phyloP scores from a whole-genome alignment of 805 yeast genomes.

The Kurtzmaniella cleridarum region DNA sequence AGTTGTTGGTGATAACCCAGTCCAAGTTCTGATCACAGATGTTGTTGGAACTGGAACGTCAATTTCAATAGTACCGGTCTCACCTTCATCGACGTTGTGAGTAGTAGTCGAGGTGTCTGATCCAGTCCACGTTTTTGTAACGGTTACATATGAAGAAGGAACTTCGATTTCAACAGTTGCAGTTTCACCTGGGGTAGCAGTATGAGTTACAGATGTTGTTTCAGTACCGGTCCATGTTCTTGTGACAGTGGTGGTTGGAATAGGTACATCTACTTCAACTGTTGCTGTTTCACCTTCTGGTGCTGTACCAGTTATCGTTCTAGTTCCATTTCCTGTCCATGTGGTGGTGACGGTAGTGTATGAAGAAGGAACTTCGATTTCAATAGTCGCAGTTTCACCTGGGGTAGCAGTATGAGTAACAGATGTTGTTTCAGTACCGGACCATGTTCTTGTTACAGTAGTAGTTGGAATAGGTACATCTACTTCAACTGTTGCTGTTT shows the following conservation, averaged over 20 bases:
- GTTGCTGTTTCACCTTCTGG: too few relatives aligned
- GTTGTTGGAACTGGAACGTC: conserved; percentile 10
- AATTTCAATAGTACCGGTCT: conserved; percentile 10
- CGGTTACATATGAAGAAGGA: conserved; percentile 9
- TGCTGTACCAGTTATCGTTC: too few relatives aligned
- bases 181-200: conserved; percentile 8
- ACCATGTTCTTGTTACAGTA: conserved; percentile 12
- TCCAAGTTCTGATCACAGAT: conserved; percentile 5
- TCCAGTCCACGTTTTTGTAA: conserved; percentile 7
- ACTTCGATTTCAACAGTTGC: conserved; percentile 9
- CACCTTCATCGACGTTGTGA: conserved; percentile 3
- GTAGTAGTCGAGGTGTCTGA: conserved; percentile 4
- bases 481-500: conserved; percentile 10
- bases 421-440: conserved; percentile 6
- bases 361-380: conserved; percentile 1
- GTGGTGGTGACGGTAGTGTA: conserved; percentile 4
- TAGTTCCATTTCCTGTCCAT: conserved; percentile 2
- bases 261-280: conserved; percentile 10
- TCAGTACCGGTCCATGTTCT: conserved; percentile 10
- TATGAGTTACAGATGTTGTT: conserved; percentile 5
- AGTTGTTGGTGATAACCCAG: conserved; percentile 1
- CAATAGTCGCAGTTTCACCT: conserved; percentile 4
- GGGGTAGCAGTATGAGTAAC: conserved; percentile 5
- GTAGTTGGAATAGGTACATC: conserved; percentile 12
- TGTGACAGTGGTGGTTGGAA: conserved; percentile 12